phyloP scores from a whole-genome alignment of 2,329 filamentous ascomycete species.

The Leptographium lundbergii region DNA sequence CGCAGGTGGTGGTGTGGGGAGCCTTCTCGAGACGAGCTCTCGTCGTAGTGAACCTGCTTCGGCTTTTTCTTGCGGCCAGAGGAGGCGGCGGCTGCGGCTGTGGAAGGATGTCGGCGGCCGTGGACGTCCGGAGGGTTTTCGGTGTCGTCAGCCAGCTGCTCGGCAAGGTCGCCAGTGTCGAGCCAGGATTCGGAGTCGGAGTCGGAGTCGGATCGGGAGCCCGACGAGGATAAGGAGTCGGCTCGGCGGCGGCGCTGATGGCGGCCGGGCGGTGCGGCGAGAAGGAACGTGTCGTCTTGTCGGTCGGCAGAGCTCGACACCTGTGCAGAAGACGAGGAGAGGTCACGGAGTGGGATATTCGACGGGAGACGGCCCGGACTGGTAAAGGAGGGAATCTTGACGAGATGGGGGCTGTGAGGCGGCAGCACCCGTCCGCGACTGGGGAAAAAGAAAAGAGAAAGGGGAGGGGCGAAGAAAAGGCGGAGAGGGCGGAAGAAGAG shows the following conservation, averaged over 20 bases:
- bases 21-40: slow-evolving; percentile 30
- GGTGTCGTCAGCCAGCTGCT: slow-evolving; percentile 71
- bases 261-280: slow-evolving; percentile 19
- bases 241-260: slow-evolving; percentile 23
- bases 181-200: slow-evolving; percentile 58
- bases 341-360: slow-evolving; percentile 76
- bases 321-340: slow-evolving; percentile 23
- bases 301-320: slow-evolving; percentile 19
- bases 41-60: slow-evolving; percentile 60
- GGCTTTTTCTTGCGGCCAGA: slow-evolving; percentile 24
- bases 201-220: slow-evolving; percentile 28
- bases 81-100: slow-evolving; percentile 9
- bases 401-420: slow-evolving; percentile 58
- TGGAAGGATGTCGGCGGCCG: slow-evolving; percentile 42
- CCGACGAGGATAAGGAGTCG: slow-evolving; percentile 7
- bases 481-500: not conserved
- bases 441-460: not conserved
- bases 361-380: slow-evolving; percentile 56
- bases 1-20: slow-evolving; percentile 20
- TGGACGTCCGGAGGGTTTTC: slow-evolving; percentile 54
- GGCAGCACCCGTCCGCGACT: slow-evolving; percentile 55
- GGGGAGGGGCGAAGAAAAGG: not conserved
- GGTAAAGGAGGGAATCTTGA: slow-evolving; percentile 71
- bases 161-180: slow-evolving; percentile 87
- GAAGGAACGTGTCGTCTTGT: slow-evolving; percentile 32